Percentiles rank a stretch among this genome's conserved stretches.
These are phyloP conservation scores for Aureobasidium sp. DNA, from an alignment of 2,329 filamentous ascomycete species.

Conservation along the genomic window DNA sequence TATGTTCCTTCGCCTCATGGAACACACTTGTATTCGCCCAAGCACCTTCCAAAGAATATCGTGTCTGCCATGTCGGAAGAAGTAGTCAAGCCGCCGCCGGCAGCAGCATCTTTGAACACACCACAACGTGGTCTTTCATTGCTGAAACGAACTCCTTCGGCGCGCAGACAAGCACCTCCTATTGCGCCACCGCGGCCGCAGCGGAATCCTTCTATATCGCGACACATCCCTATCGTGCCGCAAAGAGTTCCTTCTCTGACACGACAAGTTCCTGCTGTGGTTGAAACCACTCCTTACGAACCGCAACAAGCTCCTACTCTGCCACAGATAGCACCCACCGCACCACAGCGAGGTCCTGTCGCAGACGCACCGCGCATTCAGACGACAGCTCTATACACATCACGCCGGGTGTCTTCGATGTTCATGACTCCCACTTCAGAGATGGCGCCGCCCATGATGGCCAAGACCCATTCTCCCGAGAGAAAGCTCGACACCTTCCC, in stretches of 20 bases:
- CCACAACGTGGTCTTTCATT: neutral
- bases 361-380: neutral
- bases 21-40: neutral
- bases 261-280: neutral
- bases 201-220: no score
- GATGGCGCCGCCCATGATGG: neutral
- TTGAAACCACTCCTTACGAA: neutral
- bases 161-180: no score
- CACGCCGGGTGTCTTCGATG: neutral
- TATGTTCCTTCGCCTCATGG: neutral
- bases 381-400: neutral
- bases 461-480: neutral
- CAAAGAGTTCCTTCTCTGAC: neutral
- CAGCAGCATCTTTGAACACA: neutral
- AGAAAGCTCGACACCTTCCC: neutral
- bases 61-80: neutral
- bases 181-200: no score
- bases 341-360: neutral
- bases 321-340: neutral
- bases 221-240: neutral
- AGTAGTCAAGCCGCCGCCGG: no score
- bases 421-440: neutral
- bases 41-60: neutral
- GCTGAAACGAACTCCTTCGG: neutral
- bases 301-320: neutral